Conservation (phyloP, 2,329 filamentous ascomycete genomes). For the Exserohilum turcica region DNA sequence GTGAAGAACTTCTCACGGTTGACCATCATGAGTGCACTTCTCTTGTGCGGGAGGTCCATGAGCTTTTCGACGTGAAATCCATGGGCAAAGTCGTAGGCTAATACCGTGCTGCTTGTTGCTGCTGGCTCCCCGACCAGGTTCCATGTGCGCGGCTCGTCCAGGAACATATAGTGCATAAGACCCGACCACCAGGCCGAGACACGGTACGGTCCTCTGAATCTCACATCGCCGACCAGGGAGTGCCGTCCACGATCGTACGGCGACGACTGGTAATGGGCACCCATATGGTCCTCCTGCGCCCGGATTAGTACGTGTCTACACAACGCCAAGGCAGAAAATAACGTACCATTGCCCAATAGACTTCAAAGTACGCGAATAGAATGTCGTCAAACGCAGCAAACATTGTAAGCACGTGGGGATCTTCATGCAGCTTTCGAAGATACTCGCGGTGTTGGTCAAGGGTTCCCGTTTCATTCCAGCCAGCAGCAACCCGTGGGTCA, state of each 20-base stretch:
- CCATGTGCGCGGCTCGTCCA: constrained; percentile 62
- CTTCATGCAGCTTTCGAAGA: constrained; percentile 68
- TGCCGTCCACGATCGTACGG: constrained; percentile 65
- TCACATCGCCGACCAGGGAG: constrained; percentile 62
- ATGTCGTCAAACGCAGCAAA: constrained; percentile 73
- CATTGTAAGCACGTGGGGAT: constrained; percentile 73
- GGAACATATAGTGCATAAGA: constrained; percentile 64
- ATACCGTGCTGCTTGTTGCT: constrained; percentile 69
- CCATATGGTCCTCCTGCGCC: constrained; percentile 62
- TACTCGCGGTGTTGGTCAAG: constrained; percentile 76
- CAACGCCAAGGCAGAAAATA: neutral
- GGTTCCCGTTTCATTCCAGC: constrained; percentile 80
- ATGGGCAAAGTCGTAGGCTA: constrained; percentile 76
- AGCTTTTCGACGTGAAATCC: constrained; percentile 75
- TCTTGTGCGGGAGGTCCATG: constrained; percentile 73
- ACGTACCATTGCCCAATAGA: constrained; percentile 74
- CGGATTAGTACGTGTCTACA: constrained; percentile 21
- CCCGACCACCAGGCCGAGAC: constrained; percentile 64
- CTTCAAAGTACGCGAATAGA: constrained; percentile 77
- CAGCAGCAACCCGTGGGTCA: constrained; percentile 77
- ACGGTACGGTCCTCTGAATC: constrained; percentile 60
- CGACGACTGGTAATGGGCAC: constrained; percentile 61
- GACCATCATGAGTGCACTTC: constrained; percentile 69
- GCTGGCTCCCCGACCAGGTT: constrained; percentile 71
- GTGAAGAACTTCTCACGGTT: constrained; percentile 73